A percentile compares a stretch with the other conserved stretches of the same genome.
Conservation (phyloP, 768 basidiomycete genomes). For the Auriscalpium orientale region DNA sequence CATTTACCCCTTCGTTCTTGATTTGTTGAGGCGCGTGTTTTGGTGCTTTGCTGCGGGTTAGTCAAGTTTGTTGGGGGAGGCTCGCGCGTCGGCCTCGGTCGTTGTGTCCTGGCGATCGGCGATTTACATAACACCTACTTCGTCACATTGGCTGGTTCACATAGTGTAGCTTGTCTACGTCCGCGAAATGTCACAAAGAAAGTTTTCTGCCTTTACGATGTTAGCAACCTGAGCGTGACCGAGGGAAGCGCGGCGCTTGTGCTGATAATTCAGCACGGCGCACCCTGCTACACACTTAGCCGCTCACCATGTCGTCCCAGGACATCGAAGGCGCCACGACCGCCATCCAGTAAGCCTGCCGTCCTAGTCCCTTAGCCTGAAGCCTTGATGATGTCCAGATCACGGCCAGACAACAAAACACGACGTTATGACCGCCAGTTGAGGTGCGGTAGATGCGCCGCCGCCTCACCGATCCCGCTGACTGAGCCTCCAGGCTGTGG, state of each 20-base stretch:
- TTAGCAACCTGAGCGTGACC: too few relatives aligned
- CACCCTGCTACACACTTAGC: not conserved
- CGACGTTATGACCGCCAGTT: slow-evolving; percentile 94
- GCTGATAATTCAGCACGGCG: too few relatives aligned
- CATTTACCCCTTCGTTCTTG: not conserved
- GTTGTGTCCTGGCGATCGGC: not conserved
- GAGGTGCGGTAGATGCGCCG: slow-evolving; percentile 40
- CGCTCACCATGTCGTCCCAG: slow-evolving; percentile 27
- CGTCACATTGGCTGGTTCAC: too few relatives aligned
- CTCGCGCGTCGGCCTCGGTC: not conserved
- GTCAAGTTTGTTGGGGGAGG: not conserved
- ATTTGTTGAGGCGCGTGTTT: not conserved
- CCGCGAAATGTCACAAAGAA: too few relatives aligned
- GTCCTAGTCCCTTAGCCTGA: not conserved
- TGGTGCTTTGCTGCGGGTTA: not conserved
- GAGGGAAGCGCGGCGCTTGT: too few relatives aligned
- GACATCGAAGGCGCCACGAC: slow-evolving; percentile 41
- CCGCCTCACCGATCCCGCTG: not conserved
- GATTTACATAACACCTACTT: not conserved
- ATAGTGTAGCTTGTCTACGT: too few relatives aligned
- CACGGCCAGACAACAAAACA: slow-evolving; percentile 78
- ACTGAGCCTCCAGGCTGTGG: slow-evolving; percentile 59
- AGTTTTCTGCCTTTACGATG: too few relatives aligned
- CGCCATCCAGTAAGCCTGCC: slow-evolving; percentile 27
- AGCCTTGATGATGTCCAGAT: slow-evolving; percentile 26